Percentiles rank a stretch among this genome's conserved stretches.
phyloP scores from a whole-genome alignment of 495 filamentous ascomycete species.

The Penicillium cosmopolitanum region DNA sequence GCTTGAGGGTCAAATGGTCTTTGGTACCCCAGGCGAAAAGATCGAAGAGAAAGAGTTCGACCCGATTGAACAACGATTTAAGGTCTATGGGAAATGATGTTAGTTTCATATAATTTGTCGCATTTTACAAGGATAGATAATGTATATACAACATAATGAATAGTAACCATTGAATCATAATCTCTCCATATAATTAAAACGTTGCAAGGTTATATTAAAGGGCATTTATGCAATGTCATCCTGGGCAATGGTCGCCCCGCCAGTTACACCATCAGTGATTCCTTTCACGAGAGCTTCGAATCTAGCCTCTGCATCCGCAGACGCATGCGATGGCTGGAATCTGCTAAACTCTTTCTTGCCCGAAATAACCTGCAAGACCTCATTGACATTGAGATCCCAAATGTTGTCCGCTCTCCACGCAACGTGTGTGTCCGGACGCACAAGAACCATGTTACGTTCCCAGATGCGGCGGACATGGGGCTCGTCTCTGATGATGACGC shows the following conservation, averaged over 20 bases:
- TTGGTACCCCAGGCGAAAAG: not conserved
- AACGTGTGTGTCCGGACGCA: slow-evolving; percentile 15
- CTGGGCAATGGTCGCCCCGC: slow-evolving; percentile 6
- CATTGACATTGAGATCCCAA: slow-evolving; percentile 4
- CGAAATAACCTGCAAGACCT: slow-evolving; percentile 7
- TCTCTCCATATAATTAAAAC: not conserved
- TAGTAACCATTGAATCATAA: not conserved
- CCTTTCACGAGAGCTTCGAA: slow-evolving; percentile 3
- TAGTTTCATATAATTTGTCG: not conserved
- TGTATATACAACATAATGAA: not conserved
- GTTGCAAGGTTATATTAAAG: not conserved
- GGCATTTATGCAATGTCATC: slow-evolving; percentile 2
- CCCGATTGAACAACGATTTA: not conserved
- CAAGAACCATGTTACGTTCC: slow-evolving; percentile 11
- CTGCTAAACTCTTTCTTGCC: slow-evolving; percentile 11
- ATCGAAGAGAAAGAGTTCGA: slow-evolving; percentile 3
- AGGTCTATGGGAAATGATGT: slow-evolving; percentile 1
- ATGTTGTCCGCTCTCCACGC: slow-evolving; percentile 20
- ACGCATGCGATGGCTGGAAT: slow-evolving; percentile 6
- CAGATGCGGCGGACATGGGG: slow-evolving; percentile 4
- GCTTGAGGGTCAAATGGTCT: slow-evolving; percentile 1
- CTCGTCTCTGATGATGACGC: slow-evolving; percentile 2
- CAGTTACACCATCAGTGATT: slow-evolving; percentile 6
- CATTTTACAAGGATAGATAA: not conserved
- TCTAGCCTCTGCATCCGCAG: slow-evolving; percentile 3